A percentile compares a stretch with the other conserved stretches of the same genome.
These are phyloP conservation scores for Hura crepitans DNA, from an alignment of 441 rosid species.

Conservation along the genomic window DNA sequence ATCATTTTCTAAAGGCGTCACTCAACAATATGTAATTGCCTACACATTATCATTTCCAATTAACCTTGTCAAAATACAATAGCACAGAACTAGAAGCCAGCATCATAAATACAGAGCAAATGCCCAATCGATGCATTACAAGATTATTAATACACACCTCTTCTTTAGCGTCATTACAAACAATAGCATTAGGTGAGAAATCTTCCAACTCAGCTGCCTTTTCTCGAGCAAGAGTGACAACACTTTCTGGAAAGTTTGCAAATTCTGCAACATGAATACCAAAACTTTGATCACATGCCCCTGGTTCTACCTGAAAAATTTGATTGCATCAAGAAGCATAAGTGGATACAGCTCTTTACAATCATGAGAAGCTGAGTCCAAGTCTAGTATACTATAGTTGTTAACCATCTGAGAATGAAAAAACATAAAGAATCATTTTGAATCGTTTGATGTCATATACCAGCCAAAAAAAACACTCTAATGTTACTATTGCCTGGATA, in stretches of 20 bases:
- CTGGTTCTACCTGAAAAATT: constrained; percentile 73
- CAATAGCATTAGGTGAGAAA: constrained; percentile 62
- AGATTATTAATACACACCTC: constrained; percentile 36
- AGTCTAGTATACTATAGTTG: not conserved
- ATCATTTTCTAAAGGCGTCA: not conserved
- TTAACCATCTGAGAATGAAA: not conserved
- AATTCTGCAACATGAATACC: constrained; percentile 99
- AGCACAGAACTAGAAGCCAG: constrained; percentile 1
- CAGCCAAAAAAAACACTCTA: not conserved
- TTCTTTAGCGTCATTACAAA: constrained; percentile 36
- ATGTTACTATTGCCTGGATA: not conserved
- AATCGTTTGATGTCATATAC: not conserved
- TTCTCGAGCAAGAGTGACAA: constrained; percentile 87
- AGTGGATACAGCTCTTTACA: constrained; percentile 9
- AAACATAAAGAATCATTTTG: not conserved
- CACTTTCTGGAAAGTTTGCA: constrained; percentile 95
- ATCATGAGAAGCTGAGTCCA: not conserved
- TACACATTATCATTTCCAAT: not conserved
- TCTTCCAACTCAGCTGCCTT: constrained; percentile 97
- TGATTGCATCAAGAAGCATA: constrained; percentile 8
- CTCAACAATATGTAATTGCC: not conserved
- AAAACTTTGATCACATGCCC: constrained; percentile 98
- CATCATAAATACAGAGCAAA: not conserved
- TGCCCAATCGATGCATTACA: not conserved
- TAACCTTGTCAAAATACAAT: constrained; percentile 1